Conservation (phyloP, 176 grass and related monocot species). For the Avena sativa region DNA sequence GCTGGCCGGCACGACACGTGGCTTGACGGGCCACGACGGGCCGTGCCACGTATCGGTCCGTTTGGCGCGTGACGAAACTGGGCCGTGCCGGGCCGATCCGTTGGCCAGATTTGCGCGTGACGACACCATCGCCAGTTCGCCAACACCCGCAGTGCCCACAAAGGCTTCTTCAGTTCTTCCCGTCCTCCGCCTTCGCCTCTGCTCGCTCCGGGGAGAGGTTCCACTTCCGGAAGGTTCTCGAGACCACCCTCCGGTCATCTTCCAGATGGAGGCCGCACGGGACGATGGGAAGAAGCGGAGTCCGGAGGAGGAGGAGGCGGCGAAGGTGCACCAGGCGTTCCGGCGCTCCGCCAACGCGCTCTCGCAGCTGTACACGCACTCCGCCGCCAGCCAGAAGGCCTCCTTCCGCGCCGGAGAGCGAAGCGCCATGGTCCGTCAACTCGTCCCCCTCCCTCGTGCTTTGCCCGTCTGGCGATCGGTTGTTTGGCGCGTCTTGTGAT, state of each 20-base stretch:
- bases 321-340: constrained; percentile 61
- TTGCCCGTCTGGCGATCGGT: not conserved
- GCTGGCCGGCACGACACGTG: too few species aligned
- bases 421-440: constrained; percentile 42
- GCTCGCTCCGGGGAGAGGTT: constrained; percentile 2
- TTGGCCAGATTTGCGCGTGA: not conserved
- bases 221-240: constrained; percentile 7
- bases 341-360: constrained; percentile 67
- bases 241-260: not conserved
- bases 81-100: too few species aligned
- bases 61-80: too few species aligned
- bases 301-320: constrained; percentile 52
- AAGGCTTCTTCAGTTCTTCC: too few species aligned
- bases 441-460: not conserved
- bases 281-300: constrained; percentile 55
- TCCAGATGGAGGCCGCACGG: constrained; percentile 29
- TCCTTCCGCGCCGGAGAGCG: constrained; percentile 56
- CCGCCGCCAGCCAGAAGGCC: constrained; percentile 54
- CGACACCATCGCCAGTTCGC: not conserved
- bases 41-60: too few species aligned
- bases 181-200: not conserved
- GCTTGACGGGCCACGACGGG: too few species aligned
- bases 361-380: constrained; percentile 66
- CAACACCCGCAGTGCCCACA: not conserved
- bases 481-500: not conserved